Evolutionary conservation across 257 asterid genomes (phyloP), one percentile per base, ranked within the genome.

Genomic region (Cordia subcordata): DNA sequence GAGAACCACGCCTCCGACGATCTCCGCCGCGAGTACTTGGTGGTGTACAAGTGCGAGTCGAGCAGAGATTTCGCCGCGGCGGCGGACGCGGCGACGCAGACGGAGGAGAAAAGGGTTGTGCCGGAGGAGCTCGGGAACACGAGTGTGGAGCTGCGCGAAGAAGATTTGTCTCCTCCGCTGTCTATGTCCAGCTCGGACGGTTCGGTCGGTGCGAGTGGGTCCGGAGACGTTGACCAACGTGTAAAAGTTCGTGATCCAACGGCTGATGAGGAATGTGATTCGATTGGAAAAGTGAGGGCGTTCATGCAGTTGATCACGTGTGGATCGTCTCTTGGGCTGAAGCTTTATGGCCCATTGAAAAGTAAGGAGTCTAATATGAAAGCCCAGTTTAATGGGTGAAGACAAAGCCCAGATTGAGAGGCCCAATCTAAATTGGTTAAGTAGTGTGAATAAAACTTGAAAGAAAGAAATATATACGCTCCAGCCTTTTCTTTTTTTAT

Each of bases 81-180:
- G 47, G 63, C 67, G 0, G 82, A 77, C 45, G 66, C 54, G 14
- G 77, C 69, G 8, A 73, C 77, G 3, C 80, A 74, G 70, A 70
- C 75, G 57, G 77, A 64, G 62, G 75, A 55, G 58, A 49, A 22
- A 12, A 17, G 17, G n/a, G 60, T n/a, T 44, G 67, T 49, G 53
- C 39, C n/a, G 57, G 61, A 55, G 61, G 59, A 11, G 54, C 52
- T 14, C 10, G 61, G 47, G 45, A 68, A 38, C 13, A 72, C 53
- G 73, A 49, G 65, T 19, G 73, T 49, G 67, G 77, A 70, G 68
- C 32, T 64, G 53, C 60, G 67, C 14, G 46, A 75, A 66, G 78
- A 64, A 33, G 81, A 72, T 9, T 18, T 65, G 42, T 68, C 81
- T 35, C 58, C 77, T 5, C 73, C 78, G 0, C 72, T 47, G 14